Evolutionary conservation across 208 protist genomes (phyloP).

Genomic region (Crithidia sp.): DNA sequence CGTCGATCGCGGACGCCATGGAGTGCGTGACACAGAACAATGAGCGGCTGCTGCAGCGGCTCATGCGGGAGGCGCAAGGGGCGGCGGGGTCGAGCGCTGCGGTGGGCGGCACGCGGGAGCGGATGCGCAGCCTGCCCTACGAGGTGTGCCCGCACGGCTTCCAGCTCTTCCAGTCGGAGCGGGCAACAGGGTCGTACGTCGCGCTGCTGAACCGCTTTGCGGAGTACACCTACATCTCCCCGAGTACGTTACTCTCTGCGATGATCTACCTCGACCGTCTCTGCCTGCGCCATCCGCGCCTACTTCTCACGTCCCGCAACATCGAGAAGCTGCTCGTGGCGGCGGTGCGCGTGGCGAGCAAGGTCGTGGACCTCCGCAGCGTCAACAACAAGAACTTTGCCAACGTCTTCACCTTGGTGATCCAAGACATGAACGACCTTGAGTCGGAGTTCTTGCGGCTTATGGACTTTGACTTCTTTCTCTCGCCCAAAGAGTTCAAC

Average conservation of each 20-base stretch:
- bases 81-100: neutral
- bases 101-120: conserved; percentile 15
- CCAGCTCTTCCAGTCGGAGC: conserved; percentile 34
- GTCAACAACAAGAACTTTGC: conserved; percentile 91
- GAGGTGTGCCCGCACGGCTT: conserved; percentile 36
- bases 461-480: conserved; percentile 79
- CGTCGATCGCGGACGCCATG: conserved; percentile 71
- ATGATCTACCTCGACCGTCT: conserved; percentile 88
- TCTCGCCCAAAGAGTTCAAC: conserved; percentile 76
- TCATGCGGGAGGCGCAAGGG: conserved; percentile 14
- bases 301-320: conserved; percentile 70
- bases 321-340: conserved; percentile 78
- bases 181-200: conserved; percentile 35
- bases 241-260: conserved; percentile 68
- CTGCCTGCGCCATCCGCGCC: conserved; percentile 50
- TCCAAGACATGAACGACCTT: conserved; percentile 70
- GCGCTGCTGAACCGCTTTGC: conserved; percentile 39
- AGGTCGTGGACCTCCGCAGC: conserved; percentile 86
- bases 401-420: conserved; percentile 64
- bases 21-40: conserved; percentile 56
- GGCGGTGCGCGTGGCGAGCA: conserved; percentile 78
- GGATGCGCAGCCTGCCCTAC: conserved; percentile 27
- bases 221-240: conserved; percentile 87
- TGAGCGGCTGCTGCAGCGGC: conserved; percentile 33
- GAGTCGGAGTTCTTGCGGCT: conserved; percentile 77